Conservation (phyloP, 1,284 basidiomycete genomes). For the Fomitopsis pinicola region DNA sequence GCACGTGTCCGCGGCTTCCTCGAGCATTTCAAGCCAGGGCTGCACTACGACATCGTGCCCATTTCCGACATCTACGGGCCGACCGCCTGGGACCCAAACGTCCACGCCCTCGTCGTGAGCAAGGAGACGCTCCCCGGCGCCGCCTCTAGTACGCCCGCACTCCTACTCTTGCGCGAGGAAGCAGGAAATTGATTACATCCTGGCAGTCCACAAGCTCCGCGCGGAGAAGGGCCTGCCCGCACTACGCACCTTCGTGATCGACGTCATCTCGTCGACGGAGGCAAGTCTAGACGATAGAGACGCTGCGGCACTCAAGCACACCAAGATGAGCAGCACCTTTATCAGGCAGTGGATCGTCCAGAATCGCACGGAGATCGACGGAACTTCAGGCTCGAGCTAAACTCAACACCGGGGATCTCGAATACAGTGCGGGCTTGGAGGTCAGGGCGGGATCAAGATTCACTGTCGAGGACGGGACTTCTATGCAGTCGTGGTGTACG, state of each 20-base stretch:
- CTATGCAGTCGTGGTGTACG: not conserved
- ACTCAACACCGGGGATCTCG: not conserved
- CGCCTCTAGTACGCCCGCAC: slow-evolving; percentile 50
- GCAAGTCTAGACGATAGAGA: slow-evolving; percentile 58
- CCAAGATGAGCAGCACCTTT: slow-evolving; percentile 89
- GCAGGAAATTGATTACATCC: not conserved
- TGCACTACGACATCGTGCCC: slow-evolving; percentile 64
- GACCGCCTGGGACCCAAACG: slow-evolving; percentile 77
- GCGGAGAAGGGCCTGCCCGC: slow-evolving; percentile 49
- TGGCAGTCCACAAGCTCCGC: slow-evolving; percentile 60
- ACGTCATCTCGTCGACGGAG: slow-evolving; percentile 73
- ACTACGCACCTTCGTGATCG: slow-evolving; percentile 74
- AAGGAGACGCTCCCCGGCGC: slow-evolving; percentile 81
- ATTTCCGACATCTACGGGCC: slow-evolving; percentile 86
- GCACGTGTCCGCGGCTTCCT: slow-evolving; percentile 61
- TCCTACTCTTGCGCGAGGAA: not conserved
- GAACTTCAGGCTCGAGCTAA: slow-evolving; percentile 12
- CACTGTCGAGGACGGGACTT: not conserved
- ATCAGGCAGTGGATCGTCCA: slow-evolving; percentile 81
- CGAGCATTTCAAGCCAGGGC: slow-evolving; percentile 56
- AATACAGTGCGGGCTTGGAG: not conserved
- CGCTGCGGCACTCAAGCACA: slow-evolving; percentile 60
- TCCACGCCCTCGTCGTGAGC: slow-evolving; percentile 86
- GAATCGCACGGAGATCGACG: slow-evolving; percentile 15
- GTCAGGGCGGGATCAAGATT: not conserved